Evolutionary conservation across 192 early-diverging fungal genomes (phyloP).

Genomic region (Diversispora eburnea): DNA sequence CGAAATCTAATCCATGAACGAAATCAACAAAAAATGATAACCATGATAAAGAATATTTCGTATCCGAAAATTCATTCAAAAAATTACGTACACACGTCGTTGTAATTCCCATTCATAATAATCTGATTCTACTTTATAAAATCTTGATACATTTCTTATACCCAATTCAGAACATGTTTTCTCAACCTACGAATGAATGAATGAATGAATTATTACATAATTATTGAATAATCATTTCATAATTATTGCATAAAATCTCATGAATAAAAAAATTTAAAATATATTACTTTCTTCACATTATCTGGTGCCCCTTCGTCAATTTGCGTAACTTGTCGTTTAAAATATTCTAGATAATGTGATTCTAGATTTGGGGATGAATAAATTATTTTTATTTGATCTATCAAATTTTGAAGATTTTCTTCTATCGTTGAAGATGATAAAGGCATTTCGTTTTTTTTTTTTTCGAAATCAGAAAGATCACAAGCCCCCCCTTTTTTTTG

Average conservation of each 20-base stretch:
- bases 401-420: background rate
- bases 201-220: too few species aligned
- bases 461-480: too few species aligned
- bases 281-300: background rate
- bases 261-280: background rate
- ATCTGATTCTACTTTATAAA: constrained; percentile 68
- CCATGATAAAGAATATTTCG: background rate
- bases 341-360: constrained; percentile 10
- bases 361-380: constrained; percentile 1
- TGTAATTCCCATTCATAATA: constrained; percentile 80
- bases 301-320: background rate
- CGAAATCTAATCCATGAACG: constrained; percentile 38
- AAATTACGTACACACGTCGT: constrained; percentile 58
- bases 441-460: too few species aligned
- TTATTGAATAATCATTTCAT: background rate
- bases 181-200: background rate
- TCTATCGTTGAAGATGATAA: background rate
- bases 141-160: constrained; percentile 31
- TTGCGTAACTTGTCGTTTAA: background rate
- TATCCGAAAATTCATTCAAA: background rate
- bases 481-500: too few species aligned
- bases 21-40: background rate
- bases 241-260: background rate
- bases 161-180: constrained; percentile 12
- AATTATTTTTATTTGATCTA: background rate